These are phyloP conservation scores for Monosporascus cannonballus DNA, from an alignment of 2,329 filamentous ascomycete species.

Conservation along the genomic window DNA sequence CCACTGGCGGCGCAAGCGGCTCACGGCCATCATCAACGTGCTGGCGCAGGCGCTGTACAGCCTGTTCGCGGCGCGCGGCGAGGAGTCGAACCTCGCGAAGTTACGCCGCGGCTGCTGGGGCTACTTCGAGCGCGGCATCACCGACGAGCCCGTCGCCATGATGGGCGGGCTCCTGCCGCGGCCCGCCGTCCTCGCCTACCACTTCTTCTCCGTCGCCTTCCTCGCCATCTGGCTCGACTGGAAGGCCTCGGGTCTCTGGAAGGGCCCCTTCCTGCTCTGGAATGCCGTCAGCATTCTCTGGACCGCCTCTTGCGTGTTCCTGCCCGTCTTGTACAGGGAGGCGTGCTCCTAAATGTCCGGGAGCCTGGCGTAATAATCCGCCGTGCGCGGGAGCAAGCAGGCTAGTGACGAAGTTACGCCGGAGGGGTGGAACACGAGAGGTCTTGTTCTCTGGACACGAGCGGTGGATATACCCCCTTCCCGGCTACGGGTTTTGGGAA, in stretches of 20 bases:
- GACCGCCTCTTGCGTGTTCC: slow-evolving; percentile 75
- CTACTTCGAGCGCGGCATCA: slow-evolving; percentile 76
- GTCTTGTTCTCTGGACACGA: no score
- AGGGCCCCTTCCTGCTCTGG: slow-evolving; percentile 58
- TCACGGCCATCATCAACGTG: slow-evolving; percentile 90
- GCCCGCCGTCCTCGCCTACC: slow-evolving; percentile 74
- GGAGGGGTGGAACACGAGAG: no score
- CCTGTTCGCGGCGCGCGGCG: slow-evolving; percentile 68
- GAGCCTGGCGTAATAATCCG: neutral
- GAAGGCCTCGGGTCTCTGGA: slow-evolving; percentile 45
- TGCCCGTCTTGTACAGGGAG: slow-evolving; percentile 75
- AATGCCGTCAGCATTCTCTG: slow-evolving; percentile 67
- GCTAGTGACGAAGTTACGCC: no score
- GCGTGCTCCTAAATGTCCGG: slow-evolving; percentile 23
- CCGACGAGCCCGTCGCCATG: slow-evolving; percentile 74
- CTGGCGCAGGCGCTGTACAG: slow-evolving; percentile 91
- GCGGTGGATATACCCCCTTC: no score
- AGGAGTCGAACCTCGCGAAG: slow-evolving; percentile 68
- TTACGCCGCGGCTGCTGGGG: slow-evolving; percentile 87
- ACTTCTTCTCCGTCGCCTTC: slow-evolving; percentile 93
- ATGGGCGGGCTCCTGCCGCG: slow-evolving; percentile 75
- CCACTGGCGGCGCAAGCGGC: slow-evolving; percentile 80
- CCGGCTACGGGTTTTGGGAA: no score
- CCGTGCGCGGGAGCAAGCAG: neutral
- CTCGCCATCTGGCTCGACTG: slow-evolving; percentile 70